phyloP scores from a whole-genome alignment of 225 moss, liverwort and hornwort genomes.

The Asterella californica region DNA sequence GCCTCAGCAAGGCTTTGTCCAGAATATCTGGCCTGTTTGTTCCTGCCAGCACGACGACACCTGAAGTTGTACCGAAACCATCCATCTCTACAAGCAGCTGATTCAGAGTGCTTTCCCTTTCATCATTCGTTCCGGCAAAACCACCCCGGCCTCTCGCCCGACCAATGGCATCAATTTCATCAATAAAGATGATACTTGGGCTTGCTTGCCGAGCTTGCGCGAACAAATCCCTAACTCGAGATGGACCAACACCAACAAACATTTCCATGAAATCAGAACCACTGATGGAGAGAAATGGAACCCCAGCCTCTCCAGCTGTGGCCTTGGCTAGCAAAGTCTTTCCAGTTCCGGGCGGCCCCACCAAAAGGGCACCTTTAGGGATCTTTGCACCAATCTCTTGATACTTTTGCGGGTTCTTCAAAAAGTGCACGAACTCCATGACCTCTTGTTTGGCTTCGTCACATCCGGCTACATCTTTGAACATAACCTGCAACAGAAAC shows the following conservation, averaged over 20 bases:
- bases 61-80: slow-evolving; percentile 94
- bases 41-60: slow-evolving; percentile 96
- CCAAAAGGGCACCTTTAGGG: slow-evolving; percentile 95
- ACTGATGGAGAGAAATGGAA: slow-evolving; percentile 97
- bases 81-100: slow-evolving; percentile 99
- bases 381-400: slow-evolving; percentile 97
- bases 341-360: slow-evolving; percentile 96
- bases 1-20: slow-evolving; percentile 91
- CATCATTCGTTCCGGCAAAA: slow-evolving; percentile 98
- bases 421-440: slow-evolving; percentile 99
- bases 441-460: slow-evolving; percentile 99
- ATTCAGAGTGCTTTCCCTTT: slow-evolving; percentile 97
- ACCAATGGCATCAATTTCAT: slow-evolving; percentile 99
- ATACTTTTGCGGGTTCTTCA: slow-evolving; percentile 97
- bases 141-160: slow-evolving; percentile 99
- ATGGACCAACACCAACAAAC: slow-evolving; percentile 99
- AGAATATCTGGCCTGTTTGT: slow-evolving; percentile 98
- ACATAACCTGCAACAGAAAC: slow-evolving; percentile 66
- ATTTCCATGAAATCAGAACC: slow-evolving; percentile 99
- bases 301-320: slow-evolving; percentile 97
- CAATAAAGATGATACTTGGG: slow-evolving; percentile 97
- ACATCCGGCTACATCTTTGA: slow-evolving; percentile 98
- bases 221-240: slow-evolving; percentile 95
- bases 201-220: slow-evolving; percentile 96
- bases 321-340: slow-evolving; percentile 95